These are phyloP conservation scores for Fusarium fracticaudum DNA, from an alignment of 2,329 filamentous ascomycete genomes.

Conservation along the genomic window DNA sequence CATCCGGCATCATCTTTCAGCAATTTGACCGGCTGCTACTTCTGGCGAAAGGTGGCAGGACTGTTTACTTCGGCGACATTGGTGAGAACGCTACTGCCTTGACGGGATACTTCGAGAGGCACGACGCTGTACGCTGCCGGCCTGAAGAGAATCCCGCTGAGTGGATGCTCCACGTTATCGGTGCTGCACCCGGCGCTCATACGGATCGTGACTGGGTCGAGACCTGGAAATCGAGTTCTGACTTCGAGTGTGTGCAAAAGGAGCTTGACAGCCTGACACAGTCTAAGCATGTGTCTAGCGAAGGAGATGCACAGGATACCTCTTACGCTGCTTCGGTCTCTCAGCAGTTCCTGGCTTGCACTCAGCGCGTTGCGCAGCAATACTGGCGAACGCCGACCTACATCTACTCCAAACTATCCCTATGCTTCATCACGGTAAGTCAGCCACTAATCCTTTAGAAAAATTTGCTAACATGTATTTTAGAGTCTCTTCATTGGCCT, in stretches of 20 bases:
- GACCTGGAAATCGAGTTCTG: conserved; percentile 65
- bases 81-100: conserved; percentile 74
- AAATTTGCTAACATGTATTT: conserved; percentile 47
- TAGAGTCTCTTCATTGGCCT: conserved; percentile 79
- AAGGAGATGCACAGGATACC: background rate
- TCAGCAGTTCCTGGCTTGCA: conserved; percentile 72
- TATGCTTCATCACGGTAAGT: conserved; percentile 48
- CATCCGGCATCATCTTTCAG: conserved; percentile 37
- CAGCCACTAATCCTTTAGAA: rapidly evolving
- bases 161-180: conserved; percentile 49
- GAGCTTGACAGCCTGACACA: conserved; percentile 61
- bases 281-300: rapidly evolving
- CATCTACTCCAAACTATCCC: conserved; percentile 80
- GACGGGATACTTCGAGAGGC: conserved; percentile 77
- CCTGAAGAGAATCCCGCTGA: conserved; percentile 76
- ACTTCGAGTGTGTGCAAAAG: conserved; percentile 62
- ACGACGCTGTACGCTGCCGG: conserved; percentile 72
- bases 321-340: conserved; percentile 63
- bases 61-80: conserved; percentile 59
- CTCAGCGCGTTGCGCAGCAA: conserved; percentile 79
- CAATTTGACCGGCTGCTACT: conserved; percentile 66
- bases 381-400: conserved; percentile 91
- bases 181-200: conserved; percentile 56
- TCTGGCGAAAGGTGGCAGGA: conserved; percentile 21
- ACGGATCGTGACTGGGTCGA: conserved; percentile 71